Evolutionary conservation across 2,329 filamentous ascomycete genomes (phyloP).

Genomic region (Scedosporium boydii): DNA sequence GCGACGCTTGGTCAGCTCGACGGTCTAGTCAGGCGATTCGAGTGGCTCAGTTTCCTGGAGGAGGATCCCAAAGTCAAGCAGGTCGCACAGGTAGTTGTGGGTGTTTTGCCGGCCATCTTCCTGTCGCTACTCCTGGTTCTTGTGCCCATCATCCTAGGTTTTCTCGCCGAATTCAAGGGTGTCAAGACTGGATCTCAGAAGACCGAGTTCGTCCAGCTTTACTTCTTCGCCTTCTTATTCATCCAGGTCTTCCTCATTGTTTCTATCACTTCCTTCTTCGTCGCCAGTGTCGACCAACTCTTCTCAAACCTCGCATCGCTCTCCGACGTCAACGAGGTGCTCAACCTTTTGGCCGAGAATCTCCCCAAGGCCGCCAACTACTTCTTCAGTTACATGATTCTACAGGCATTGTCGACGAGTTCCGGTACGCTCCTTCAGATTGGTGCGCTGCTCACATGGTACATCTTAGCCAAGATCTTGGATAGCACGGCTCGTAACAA

Average conservation of each 20-base stretch:
- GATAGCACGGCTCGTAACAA: conserved; percentile 78
- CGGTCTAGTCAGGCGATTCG: conserved; percentile 52
- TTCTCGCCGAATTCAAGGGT: conserved; percentile 66
- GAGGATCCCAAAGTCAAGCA: conserved; percentile 50
- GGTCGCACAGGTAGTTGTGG: conserved; percentile 58
- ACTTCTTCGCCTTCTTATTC: conserved; percentile 91
- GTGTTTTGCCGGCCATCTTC: conserved; percentile 73
- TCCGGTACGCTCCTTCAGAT: conserved; percentile 83
- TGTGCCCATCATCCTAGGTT: conserved; percentile 67
- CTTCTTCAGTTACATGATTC: conserved; percentile 97
- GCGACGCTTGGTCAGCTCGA: conserved; percentile 72
- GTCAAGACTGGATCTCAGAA: conserved; percentile 73
- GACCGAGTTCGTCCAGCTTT: conserved; percentile 77
- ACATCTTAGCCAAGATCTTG: conserved; percentile 66
- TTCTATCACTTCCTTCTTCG: conserved; percentile 68
- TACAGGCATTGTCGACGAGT: conserved; percentile 85
- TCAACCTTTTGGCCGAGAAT: conserved; percentile 64
- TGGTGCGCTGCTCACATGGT: conserved; percentile 70
- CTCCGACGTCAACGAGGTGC: conserved; percentile 53
- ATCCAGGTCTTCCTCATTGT: conserved; percentile 92
- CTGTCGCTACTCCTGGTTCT: conserved; percentile 71
- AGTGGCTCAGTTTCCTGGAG: conserved; percentile 63
- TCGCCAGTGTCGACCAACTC: conserved; percentile 53
- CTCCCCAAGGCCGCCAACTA: conserved; percentile 86
- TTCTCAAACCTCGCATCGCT: conserved; percentile 37